Percentiles rank a stretch among this genome's conserved stretches.
phyloP scores from a whole-genome alignment of 257 asterid genomes.

The Scutellaria baicalensis region DNA sequence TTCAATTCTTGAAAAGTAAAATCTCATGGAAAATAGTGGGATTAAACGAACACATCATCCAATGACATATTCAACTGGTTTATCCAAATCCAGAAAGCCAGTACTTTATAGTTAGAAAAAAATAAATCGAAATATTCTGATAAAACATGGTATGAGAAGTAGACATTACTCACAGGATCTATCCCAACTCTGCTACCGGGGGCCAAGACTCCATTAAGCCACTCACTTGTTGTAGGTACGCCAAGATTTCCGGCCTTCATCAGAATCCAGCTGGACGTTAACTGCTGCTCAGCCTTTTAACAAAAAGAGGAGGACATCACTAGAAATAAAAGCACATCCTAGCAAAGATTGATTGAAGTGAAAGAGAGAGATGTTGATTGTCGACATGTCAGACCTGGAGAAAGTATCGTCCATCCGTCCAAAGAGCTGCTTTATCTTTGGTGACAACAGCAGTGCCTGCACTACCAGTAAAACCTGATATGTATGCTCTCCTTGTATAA shows the following conservation, averaged over 20 bases:
- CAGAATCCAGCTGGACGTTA: slow-evolving; percentile 76
- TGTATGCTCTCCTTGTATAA: slow-evolving; percentile 77
- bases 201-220: slow-evolving; percentile 73
- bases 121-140: not conserved
- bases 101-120: not conserved
- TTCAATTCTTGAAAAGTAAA: not conserved
- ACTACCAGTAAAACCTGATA: slow-evolving; percentile 95
- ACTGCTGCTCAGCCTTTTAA: slow-evolving; percentile 85
- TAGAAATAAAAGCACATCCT: slow-evolving; percentile 9
- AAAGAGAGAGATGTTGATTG: not conserved
- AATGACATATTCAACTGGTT: not conserved
- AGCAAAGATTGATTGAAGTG: not conserved
- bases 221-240: slow-evolving; percentile 75
- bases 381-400: slow-evolving; percentile 56
- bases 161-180: slow-evolving; percentile 81
- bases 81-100: not conserved
- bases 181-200: slow-evolving; percentile 94
- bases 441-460: slow-evolving; percentile 98
- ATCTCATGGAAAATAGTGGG: not conserved
- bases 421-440: slow-evolving; percentile 90
- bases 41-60: not conserved
- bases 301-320: slow-evolving; percentile 9
- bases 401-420: slow-evolving; percentile 98
- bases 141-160: slow-evolving; percentile 5
- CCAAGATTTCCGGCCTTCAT: slow-evolving; percentile 92